Evolutionary conservation across 2,329 filamentous ascomycete genomes (phyloP).

Genomic region (Exophiala sp.): DNA sequence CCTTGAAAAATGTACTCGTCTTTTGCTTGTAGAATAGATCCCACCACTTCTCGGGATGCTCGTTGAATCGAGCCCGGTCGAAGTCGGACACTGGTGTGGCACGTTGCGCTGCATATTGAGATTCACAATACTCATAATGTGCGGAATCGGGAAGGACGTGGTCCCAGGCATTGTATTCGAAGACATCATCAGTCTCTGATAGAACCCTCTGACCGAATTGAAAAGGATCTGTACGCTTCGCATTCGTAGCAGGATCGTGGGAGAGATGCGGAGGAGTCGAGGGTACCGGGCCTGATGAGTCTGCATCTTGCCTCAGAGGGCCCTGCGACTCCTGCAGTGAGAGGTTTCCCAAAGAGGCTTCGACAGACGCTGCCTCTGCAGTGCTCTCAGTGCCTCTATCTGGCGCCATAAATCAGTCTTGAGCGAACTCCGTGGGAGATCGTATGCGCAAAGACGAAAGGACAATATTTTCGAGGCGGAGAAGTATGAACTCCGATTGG

Average conservation of each 20-base stretch:
- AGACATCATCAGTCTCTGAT: conserved; percentile 72
- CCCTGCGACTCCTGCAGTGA: background rate
- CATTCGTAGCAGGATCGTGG: conserved; percentile 68
- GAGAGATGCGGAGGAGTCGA: conserved; percentile 60
- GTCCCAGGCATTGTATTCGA: conserved; percentile 98
- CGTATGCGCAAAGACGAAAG: background rate
- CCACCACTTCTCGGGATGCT: conserved; percentile 93
- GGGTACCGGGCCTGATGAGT: background rate
- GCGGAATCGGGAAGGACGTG: conserved; percentile 89
- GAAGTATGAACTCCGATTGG: conserved; percentile 13
- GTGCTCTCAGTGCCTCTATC: conserved; percentile 20
- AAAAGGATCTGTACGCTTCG: conserved; percentile 88
- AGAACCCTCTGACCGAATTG: conserved; percentile 90
- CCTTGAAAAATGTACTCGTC: conserved; percentile 96
- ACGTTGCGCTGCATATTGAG: conserved; percentile 81
- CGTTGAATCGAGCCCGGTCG: conserved; percentile 86
- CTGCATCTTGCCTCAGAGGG: background rate
- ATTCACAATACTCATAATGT: conserved; percentile 80
- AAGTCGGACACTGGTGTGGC: conserved; percentile 85
- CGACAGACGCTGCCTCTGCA: background rate
- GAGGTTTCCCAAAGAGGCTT: background rate
- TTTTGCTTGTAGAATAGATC: conserved; percentile 98
- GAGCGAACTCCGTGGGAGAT: background rate
- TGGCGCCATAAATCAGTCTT: conserved; percentile 19
- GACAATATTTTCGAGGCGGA: conserved; percentile 6